Conservation (phyloP, 2,329 filamentous ascomycete species). For the Fusarium sp. region DNA sequence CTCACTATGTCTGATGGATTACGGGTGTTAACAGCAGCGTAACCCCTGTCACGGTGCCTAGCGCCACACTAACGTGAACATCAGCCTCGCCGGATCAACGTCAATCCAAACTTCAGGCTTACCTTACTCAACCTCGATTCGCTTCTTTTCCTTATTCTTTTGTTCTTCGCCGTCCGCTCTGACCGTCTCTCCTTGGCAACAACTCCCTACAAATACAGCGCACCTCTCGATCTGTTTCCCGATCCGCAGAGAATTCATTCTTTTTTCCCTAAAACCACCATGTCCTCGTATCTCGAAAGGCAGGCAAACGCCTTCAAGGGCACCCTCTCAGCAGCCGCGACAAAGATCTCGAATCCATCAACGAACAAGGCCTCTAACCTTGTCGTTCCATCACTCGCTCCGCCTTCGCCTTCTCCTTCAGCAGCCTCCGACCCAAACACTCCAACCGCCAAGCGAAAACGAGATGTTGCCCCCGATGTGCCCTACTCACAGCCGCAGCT, state of each 20-base stretch:
- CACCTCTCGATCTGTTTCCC: conserved; percentile 8
- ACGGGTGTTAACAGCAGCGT: conserved; percentile 1
- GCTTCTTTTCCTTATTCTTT: conserved; percentile 25
- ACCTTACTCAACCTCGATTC: conserved; percentile 10
- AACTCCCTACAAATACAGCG: conserved; percentile 5
- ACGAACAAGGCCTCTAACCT: conserved; percentile 52
- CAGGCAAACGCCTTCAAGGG: conserved; percentile 74
- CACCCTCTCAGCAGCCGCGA: conserved; percentile 72
- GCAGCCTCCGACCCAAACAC: conserved; percentile 72
- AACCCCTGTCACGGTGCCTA: conserved; percentile 8
- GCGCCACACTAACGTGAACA: conserved; percentile 34
- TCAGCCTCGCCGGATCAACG: conserved; percentile 48
- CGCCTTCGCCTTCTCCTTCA: conserved; percentile 73
- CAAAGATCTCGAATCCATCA: conserved; percentile 69
- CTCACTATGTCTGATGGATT: not conserved
- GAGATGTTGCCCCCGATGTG: conserved; percentile 66
- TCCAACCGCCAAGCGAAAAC: conserved; percentile 73
- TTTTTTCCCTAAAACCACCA: conserved; percentile 53
- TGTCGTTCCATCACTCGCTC: conserved; percentile 58
- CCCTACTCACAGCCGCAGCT: conserved; percentile 81
- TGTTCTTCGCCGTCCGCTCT: conserved; percentile 16
- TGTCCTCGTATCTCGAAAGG: conserved; percentile 74
- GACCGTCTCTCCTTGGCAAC: conserved; percentile 26
- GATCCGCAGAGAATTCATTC: conserved; percentile 8
- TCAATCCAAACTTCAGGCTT: conserved; percentile 40